Evolutionary conservation across 2,329 filamentous ascomycete genomes (phyloP).

Genomic region (Coniochaeta sp.): DNA sequence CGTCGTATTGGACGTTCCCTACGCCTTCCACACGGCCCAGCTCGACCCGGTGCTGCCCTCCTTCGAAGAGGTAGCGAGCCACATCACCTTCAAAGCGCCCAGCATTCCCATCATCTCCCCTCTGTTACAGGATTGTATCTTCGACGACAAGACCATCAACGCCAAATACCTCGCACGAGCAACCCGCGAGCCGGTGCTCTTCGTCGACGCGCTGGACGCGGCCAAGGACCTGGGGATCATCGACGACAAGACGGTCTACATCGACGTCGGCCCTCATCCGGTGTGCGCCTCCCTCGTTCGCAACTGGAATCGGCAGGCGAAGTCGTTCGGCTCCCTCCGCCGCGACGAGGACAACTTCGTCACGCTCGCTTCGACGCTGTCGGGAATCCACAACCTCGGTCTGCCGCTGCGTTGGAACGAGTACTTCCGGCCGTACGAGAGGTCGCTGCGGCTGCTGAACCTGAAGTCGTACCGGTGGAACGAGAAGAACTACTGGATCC

Average conservation of each 20-base stretch:
- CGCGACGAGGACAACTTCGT: conserved; percentile 50
- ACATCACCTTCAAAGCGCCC: conserved; percentile 33
- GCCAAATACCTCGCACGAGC: conserved; percentile 54
- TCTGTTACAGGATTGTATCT: conserved; percentile 42
- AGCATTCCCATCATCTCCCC: conserved; percentile 48
- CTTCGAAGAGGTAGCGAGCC: conserved; percentile 33
- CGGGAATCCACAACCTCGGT: conserved; percentile 44
- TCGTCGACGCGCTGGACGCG: conserved; percentile 46
- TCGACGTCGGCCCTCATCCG: conserved; percentile 65
- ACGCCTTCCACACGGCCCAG: conserved; percentile 29
- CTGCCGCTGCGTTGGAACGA: conserved; percentile 60
- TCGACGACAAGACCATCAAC: conserved; percentile 41
- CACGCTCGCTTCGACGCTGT: conserved; percentile 43
- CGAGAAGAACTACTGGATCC: conserved; percentile 66
- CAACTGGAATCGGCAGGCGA: conserved; percentile 34
- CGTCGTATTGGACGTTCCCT: conserved; percentile 25
- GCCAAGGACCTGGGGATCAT: conserved; percentile 42
- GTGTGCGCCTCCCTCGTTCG: conserved; percentile 55
- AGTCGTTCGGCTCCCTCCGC: conserved; percentile 44
- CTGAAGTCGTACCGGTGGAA: conserved; percentile 64
- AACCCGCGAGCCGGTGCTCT: conserved; percentile 60
- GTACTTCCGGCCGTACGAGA: conserved; percentile 56
- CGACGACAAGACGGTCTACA: conserved; percentile 50
- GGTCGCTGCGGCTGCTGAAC: conserved; percentile 51
- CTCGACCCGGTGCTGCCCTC: conserved; percentile 35